Evolutionary conservation across 1,139 yeast species (phyloP), one percentile per base, ranked within the genome.

Genomic region (Pichia sp.): DNA sequence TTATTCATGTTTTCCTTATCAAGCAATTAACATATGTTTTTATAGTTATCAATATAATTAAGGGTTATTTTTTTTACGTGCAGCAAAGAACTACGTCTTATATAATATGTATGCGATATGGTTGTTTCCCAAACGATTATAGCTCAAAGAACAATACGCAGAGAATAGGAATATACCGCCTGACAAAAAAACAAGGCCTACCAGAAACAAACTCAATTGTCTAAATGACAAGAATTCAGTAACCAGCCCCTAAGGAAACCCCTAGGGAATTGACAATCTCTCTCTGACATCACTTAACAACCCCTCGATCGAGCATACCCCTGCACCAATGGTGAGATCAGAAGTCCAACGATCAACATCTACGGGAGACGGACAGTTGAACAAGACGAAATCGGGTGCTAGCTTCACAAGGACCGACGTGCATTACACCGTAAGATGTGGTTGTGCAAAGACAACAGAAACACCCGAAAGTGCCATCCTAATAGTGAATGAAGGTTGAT

Each of bases 111-210:
- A 65, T 71, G 88, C 89, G 78, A 82, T 85, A 83, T 83, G 89
- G 90, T 83, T 84, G 65, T 83, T 82, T 82, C 92, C 84, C 89
- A 82, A 82, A 77, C 84, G 89, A 82, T 80, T 76, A 84, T 70
- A 77, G 87, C 77, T 85, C 77, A 77, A 70, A 54, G 54, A 59
- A 80, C 70, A 85, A 82, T 84, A 74, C 89, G 87, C 82, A 83
- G 85, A 77, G 92, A 82, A 73, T 82, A 84, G 94, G 94, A 85
- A 85, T 85, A 85, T 85, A 87, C 85, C 78, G 90, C 88, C 73
- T 66, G 76, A 70, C 60, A 62, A 39, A 40, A 49, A 36, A 12
- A 54, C 56, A 39, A 41, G 38, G 41, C 50, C 50, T 46, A 47
- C 50, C 53, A 42, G 27, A 32, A 29, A 40, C 48, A 40, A 49